phyloP scores from a whole-genome alignment of 495 filamentous ascomycete species.

The Talaromyces adpressus region DNA sequence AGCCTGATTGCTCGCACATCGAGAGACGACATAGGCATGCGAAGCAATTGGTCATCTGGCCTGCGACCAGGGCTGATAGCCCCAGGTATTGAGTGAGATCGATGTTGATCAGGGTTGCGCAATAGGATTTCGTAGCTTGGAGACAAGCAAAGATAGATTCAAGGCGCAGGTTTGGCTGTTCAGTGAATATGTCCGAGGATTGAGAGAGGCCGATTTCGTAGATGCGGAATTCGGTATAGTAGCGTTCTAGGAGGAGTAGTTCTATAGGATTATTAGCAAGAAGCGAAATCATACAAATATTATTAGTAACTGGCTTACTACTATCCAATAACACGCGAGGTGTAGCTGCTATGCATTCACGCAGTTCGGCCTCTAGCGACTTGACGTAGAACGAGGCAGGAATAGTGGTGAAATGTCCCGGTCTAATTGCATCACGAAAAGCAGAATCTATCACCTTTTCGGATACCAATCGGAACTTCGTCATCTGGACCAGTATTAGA shows the following conservation, averaged over 20 bases:
- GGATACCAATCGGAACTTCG: constrained; percentile 37
- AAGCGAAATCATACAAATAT: neutral
- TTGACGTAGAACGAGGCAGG: constrained; percentile 33
- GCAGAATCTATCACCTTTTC: constrained; percentile 18
- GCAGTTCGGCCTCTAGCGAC: constrained; percentile 37
- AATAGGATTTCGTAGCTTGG: constrained; percentile 29
- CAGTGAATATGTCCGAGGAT: constrained; percentile 9
- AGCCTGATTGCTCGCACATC: constrained; percentile 28
- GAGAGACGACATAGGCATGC: constrained; percentile 35
- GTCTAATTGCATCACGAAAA: neutral
- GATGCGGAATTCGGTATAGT: constrained; percentile 35
- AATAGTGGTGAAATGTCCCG: neutral
- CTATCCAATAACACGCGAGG: constrained; percentile 26
- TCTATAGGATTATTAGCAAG: constrained; percentile 16
- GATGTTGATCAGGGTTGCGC: constrained; percentile 27
- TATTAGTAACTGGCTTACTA: constrained; percentile 14
- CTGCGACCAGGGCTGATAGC: constrained; percentile 28
- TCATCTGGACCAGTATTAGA: constrained; percentile 39
- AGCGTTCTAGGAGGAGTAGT: constrained; percentile 26
- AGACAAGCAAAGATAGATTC: constrained; percentile 29
- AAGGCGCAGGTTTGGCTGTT: constrained; percentile 20
- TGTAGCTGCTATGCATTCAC: constrained; percentile 26
- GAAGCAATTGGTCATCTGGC: constrained; percentile 34
- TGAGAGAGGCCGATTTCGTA: constrained; percentile 32
- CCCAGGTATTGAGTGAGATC: constrained; percentile 22